Base-by-base conservation (phyloP, 306 rosid genomes). In the Clitoria ternatea region DNA sequence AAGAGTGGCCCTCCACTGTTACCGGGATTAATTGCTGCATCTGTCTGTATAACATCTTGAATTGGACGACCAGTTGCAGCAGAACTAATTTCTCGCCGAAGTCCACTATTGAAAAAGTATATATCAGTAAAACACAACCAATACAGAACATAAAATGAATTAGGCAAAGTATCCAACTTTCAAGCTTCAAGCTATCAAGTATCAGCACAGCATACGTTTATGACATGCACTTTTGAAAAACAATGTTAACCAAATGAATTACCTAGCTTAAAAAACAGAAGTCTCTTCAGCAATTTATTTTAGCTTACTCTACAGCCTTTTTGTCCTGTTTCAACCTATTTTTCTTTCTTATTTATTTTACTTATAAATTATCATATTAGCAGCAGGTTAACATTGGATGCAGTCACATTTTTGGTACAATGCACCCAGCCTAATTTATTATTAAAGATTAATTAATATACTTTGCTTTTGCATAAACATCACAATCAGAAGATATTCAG, bases 21-120 rank as follows among this genome's bases (percentile, higher is more conserved):
- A 20, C 99, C 99, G 2, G 99, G 99, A 77, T 95, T 95, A 79
- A 95, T 95, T 47, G 99, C 99, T 77, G 99, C 99, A 86, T 91
- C 99, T n/a, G 96, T 95, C 85, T 95, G 99, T 70, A 95, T 95
- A 53, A 95, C 99, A 73, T 95, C 99, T 84, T 95, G 99, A 75
- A 95, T 95, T 18, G 96, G 99, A 77, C 97, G 92, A 23, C 99
- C 99, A 18, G 97, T 95, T 47, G 99, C 99, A 40, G 99, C 99
- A 40, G 99, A 95, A 82, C 99, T 95, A 72, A 95, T 95, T 83
- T 95, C 99, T 85, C 99, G 84, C 61, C 99, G 84, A 73, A 95
- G 96, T 68, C 97, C 97, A 85, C 99, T 95, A 49, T 73, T 22
- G 39, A 77, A 39, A 48, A 72, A 52, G 35, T 44, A 77, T 59